A percentile compares a stretch with the other conserved stretches of the same genome.
These are phyloP conservation scores for Nasturtium officinale DNA, from an alignment of 345 rosid genomes.

Conservation along the genomic window DNA sequence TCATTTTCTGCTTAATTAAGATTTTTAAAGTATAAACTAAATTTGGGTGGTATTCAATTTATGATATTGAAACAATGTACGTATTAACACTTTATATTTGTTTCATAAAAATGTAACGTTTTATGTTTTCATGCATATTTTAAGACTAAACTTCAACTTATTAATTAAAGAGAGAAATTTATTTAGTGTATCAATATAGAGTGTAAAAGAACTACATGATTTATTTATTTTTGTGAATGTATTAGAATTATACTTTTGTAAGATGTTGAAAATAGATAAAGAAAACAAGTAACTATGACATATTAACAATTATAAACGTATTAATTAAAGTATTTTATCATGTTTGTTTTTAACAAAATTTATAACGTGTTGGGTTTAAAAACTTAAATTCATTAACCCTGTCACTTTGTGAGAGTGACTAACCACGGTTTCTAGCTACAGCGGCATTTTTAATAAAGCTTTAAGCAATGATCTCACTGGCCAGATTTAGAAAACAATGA, in stretches of 20 bases:
- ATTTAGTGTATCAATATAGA: too few relatives aligned
- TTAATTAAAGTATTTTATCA: background rate
- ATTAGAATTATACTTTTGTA: too few relatives aligned
- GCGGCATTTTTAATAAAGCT: conserved; percentile 4
- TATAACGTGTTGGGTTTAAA: background rate
- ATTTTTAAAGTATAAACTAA: background rate
- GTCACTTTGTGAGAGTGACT: conserved; percentile 14
- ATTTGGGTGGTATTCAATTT: background rate
- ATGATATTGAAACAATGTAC: background rate
- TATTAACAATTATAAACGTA: background rate
- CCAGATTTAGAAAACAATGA: background rate
- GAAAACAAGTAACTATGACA: background rate
- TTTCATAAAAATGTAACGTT: too few relatives aligned
- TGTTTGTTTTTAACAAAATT: background rate
- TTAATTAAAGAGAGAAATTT: too few relatives aligned
- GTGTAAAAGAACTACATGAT: too few relatives aligned
- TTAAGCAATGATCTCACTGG: conserved; percentile 10
- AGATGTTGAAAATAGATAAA: background rate
- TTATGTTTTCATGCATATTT: too few relatives aligned
- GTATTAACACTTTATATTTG: too few relatives aligned
- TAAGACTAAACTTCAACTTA: too few relatives aligned
- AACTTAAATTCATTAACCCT: background rate
- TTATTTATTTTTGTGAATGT: too few relatives aligned
- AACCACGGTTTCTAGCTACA: background rate
- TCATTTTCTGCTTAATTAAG: background rate